Percentiles rank a stretch among this genome's conserved stretches.
Evolutionary conservation across 2,329 filamentous ascomycete species (phyloP).

Genomic region (Trichoderma lentiforme): DNA sequence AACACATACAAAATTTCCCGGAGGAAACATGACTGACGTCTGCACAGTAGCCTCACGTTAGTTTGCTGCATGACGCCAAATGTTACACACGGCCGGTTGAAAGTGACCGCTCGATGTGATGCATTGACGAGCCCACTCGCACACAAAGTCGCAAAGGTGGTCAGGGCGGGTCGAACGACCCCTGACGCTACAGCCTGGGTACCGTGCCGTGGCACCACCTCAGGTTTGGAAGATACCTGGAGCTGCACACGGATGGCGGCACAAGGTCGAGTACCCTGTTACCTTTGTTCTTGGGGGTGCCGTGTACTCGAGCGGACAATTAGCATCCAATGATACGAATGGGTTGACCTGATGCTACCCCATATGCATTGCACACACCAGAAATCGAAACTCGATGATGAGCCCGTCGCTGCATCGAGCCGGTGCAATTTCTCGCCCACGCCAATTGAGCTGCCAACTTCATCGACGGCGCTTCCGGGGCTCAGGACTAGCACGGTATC

Average conservation of each 20-base stretch:
- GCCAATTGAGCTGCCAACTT: neutral
- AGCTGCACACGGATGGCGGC: neutral
- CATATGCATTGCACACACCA: constrained; percentile 8
- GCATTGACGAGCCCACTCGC: constrained; percentile 10
- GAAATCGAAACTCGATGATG: constrained; percentile 9
- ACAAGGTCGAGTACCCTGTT: neutral
- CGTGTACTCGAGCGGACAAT: neutral
- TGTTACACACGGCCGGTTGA: neutral
- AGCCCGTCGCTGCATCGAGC: constrained; percentile 1
- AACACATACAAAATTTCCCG: neutral
- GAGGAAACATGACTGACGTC: neutral
- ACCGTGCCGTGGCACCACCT: neutral
- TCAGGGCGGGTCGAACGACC: no score
- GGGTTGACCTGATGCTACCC: constrained; percentile 7
- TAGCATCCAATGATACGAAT: constrained; percentile 7
- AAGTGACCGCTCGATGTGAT: neutral
- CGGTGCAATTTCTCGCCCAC: neutral
- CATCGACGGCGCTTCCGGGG: constrained; percentile 4
- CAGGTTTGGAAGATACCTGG: neutral
- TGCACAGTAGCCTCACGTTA: neutral
- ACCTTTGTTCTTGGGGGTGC: neutral
- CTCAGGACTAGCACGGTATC: neutral
- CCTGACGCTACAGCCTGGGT: neutral
- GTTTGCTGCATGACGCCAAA: neutral
- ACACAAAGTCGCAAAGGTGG: neutral